Percentiles rank a stretch among this genome's conserved stretches.
Evolutionary conservation across 805 yeast genomes (phyloP).

Genomic region (Barnettozyma siamensis): DNA sequence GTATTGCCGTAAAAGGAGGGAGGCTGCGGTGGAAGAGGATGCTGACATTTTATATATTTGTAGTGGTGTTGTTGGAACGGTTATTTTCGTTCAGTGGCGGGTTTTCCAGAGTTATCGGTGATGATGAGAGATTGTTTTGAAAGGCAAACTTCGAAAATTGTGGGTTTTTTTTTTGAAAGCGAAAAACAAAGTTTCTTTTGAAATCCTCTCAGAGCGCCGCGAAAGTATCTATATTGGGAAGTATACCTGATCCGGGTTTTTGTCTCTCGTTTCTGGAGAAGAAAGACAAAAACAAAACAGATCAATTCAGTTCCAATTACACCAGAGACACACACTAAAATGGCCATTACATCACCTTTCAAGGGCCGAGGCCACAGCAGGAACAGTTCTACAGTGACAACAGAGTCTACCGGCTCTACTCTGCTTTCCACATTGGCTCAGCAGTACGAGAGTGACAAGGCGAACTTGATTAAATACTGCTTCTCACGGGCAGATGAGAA

Average conservation of each 20-base stretch:
- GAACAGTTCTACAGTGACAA: constrained; percentile 20
- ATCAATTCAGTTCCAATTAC: background rate
- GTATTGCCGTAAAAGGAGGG: constrained; percentile 86
- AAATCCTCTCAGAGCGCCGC: background rate
- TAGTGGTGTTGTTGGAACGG: background rate
- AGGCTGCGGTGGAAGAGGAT: constrained; percentile 49
- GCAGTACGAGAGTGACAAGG: constrained; percentile 53
- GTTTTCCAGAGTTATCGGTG: no score
- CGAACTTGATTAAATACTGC: constrained; percentile 41
- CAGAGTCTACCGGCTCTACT: constrained; percentile 24
- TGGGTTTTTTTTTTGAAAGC: background rate
- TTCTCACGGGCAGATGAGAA: constrained; percentile 41
- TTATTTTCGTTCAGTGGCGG: no score
- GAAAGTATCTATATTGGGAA: background rate
- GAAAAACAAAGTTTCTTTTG: background rate
- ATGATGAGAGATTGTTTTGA: background rate
- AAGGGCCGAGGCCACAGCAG: constrained; percentile 21
- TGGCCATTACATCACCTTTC: constrained; percentile 33
- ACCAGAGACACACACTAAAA: background rate
- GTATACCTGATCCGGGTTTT: background rate
- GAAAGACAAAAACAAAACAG: background rate
- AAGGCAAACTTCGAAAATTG: background rate
- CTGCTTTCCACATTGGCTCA: constrained; percentile 38
- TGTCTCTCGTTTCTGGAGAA: no score
- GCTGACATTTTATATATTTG: constrained; percentile 7